Base-by-base conservation (phyloP, 2,329 filamentous ascomycete genomes). In the Scolecobasidium constrictum region DNA sequence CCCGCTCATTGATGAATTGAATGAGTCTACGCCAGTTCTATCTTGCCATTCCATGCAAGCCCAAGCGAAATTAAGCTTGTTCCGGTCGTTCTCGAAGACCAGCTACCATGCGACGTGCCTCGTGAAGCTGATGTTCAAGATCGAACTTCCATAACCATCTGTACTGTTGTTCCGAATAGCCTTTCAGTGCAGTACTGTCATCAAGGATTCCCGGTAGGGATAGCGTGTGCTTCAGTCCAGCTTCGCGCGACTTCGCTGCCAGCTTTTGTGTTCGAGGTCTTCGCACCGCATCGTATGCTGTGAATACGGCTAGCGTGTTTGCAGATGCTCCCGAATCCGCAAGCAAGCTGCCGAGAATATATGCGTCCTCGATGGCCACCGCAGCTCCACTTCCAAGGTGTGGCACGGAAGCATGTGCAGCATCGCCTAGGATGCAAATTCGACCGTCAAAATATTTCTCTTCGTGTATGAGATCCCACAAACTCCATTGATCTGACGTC, bases 351-450 rank as follows among this genome's bases (percentile, higher is more conserved):
- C 41, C 33, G 18, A 43, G 21, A n/a, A 43, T 21, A 19, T 21
- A 38, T 9, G 61, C 58, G 45, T 64, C 61, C 40, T 65, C 62
- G 18, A 64, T 59, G 3, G 57, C 62, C 40, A 58, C 53, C 1
- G 62, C 61, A 3, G 62, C 62, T 0, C 62, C 62, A 3, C 59
- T 54, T 5, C 61, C 62, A 36, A 62, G 58, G 35, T 58, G 59
- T 0, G 60, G 61, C 1, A 60, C 56, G 0, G 56, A 55, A 0
- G 61, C 61, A 49, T 65, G 62, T 1, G 62, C 61, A 0, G 62
- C 61, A 34, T 65, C 62, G 1, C 62, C 62, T 1, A 63, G 48
- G 5, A 64, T 53, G 1, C 52, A 56, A 1, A 61, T 47, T 2
- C 50, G 48, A 1, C 53, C 56, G 17, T 23, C 13, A 21, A 3